Evolutionary conservation across 768 basidiomycete species (phyloP), one percentile per base, ranked within the genome.

Genomic region (Multifurca ochricompacta): DNA sequence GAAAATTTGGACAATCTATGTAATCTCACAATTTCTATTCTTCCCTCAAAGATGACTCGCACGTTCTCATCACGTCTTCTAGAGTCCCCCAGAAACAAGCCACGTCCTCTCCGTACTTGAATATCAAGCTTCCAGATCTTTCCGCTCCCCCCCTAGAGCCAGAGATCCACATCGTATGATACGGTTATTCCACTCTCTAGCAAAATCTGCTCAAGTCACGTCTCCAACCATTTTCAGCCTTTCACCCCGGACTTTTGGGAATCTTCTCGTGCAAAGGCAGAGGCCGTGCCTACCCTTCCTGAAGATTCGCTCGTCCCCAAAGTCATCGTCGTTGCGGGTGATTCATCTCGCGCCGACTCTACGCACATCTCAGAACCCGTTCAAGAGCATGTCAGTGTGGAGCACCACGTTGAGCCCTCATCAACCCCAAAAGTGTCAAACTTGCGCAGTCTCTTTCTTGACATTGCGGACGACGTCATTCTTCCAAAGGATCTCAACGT

Each of bases 131-230:
- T 39, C 88, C 88, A 19, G 74, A 83, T 58, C 64, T 78, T 14
- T 72, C 77, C 19, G 67, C 68, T 21, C 74, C 74, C 7, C 67
- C 66, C 28, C 70, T 73, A 2, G 71, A 72, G 47, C 59, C 66
- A 4, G 74, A 74, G 19, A 72, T 79, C 27, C 80, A 83, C 68
- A 76, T 85, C 49, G 87, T 90, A 63, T 54, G 84, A 75, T 28
- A 32, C 16, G 25, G 3, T 48, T 31, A 39, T 34, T 16, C 35
- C 35, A 32, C 14, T 44, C 23, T 43, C 59, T 50, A 42, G 40
- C 41, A 40, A 27, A 61, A 31, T 46, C 45, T 27, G 51, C 49
- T 45, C 53, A 50, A 46, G 42, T 16, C 46, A 21, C 48, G 42
- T 54, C 19, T 53, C 23, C 36, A 51, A 18, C 51, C 47, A 35